Base-by-base conservation (phyloP, 352 stramenopile species). In the Globisporangium nodosum region DNA sequence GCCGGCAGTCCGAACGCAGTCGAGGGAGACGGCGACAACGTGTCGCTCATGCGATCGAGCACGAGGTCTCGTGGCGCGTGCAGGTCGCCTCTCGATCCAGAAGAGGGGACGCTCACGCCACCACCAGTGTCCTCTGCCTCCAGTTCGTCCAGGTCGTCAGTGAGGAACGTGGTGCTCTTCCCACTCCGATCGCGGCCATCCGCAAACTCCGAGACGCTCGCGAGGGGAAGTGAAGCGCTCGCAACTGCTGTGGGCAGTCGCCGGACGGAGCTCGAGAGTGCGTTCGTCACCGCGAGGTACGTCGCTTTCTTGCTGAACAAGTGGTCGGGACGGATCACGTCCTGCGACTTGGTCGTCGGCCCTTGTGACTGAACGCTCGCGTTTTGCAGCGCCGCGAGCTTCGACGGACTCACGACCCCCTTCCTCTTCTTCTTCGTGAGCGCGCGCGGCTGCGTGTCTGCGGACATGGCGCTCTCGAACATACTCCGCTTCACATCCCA, bases 401-500 rank as follows among this genome's bases (percentile, higher is more conserved):
- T 84, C 20, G 67, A 63, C 7, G 69, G 66, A 24, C 75, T 82
- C 66, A 75, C 62, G 24, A 27, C 24, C 24, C 24, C 8, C 59
- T 49, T 8, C 72, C 76, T 52, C 24, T 27, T 27, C 24, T 79
- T 77, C 18, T 69, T 73, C 54, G 76, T 81, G 21, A 63, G 71
- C 13, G 68, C 64, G 18, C 40, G 40, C 16, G 20, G 42, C 42
- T 71, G 68, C 2, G 71, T 58, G 0, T 53, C 51, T 24, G 30
- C 12, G 18, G 16, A 24, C 16, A 12, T 49, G 24, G 24, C 24
- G 8, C 40, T 33, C 43, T 88, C 74, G n/a, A 85, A 76, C 70
- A 87, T 81, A 55, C 70, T 87, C 43, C 74, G 74, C 55, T 88
- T 87, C 12, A 88, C 80, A 60, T 87, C 80, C 75, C 76, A 86